Evolutionary conservation across 331 rosid species (phyloP), one percentile per base, ranked within the genome.

Genomic region (Arachis monticola): DNA sequence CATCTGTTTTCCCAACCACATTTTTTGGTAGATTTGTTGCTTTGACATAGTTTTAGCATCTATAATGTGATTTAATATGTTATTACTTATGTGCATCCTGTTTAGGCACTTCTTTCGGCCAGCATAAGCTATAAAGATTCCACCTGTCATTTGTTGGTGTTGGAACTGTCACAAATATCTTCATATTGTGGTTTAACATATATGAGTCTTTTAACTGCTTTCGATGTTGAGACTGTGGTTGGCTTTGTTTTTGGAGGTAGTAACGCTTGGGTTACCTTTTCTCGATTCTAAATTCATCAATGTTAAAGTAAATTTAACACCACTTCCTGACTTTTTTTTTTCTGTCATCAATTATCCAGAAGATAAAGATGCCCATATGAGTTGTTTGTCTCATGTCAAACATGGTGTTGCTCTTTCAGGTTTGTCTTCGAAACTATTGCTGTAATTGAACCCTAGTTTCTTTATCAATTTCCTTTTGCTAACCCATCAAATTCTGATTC

Each of bases 331-430:
- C 50, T 70, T 51, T 63, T 32, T 5, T 64, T 8, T n/a, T 38
- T 5, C n/a, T n/a, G n/a, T 45, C 30, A 27, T 72, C 69, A 62
- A 77, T 69, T 75, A 11, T 67, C 60, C 87, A 83, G 99, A 86
- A 17, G 87, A 87, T 79, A 90, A 85, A 85, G 93, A 88, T 70
- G 77, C 78, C 62, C 74, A 5, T 76, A 78, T 78, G 73, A 77
- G 73, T 30, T 92, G 85, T 57, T 82, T 94, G 56, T 79, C 92
- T 52, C 71, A 85, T 79, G 81, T 92, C 87, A 90, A 87, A 70
- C 91, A 76, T 5, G 97, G 97, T 41, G 88, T 95, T 46, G 86
- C 90, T 35, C 91, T 94, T 83, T 87, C 97, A 85, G 96, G 99
- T 94, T 79, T 70, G 78, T 80, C 76, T 62, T 75, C 48, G 78